phyloP scores from a whole-genome alignment of 2,329 filamentous ascomycete species.

The Monosporascus sp. region DNA sequence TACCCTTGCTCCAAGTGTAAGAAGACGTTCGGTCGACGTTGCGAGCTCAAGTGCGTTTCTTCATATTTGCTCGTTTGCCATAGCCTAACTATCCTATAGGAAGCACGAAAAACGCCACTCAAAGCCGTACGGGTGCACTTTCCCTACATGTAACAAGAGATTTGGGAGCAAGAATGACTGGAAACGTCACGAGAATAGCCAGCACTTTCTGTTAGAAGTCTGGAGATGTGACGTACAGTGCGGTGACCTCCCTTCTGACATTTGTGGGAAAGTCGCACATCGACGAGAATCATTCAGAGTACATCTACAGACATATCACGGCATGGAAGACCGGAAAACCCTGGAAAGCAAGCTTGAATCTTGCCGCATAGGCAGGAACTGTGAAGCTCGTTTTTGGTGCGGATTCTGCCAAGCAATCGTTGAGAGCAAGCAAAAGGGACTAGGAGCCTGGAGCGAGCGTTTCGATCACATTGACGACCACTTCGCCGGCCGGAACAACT shows the following conservation, averaged over 20 bases:
- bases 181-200: constrained; percentile 83
- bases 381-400: constrained; percentile 73
- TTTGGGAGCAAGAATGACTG: constrained; percentile 95
- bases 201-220: constrained; percentile 66
- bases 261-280: constrained; percentile 56
- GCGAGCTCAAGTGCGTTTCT: constrained; percentile 50
- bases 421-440: constrained; percentile 40
- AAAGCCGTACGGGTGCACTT: constrained; percentile 79
- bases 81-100: constrained; percentile 37
- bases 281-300: constrained; percentile 52
- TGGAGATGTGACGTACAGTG: constrained; percentile 60
- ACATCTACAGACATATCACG: constrained; percentile 55
- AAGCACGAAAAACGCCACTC: constrained; percentile 82
- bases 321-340: constrained; percentile 20
- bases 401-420: constrained; percentile 68
- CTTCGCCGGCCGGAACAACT: constrained; percentile 47
- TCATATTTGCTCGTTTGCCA: not conserved
- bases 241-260: constrained; percentile 17
- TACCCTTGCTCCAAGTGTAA: constrained; percentile 35
- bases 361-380: constrained; percentile 59
- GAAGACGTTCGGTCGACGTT: constrained; percentile 45
- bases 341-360: constrained; percentile 42
- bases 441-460: constrained; percentile 52
- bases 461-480: constrained; percentile 73
- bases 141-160: constrained; percentile 58